A percentile compares a stretch with the other conserved stretches of the same genome.
Evolutionary conservation across 2,329 filamentous ascomycete species (phyloP).

Genomic region (Massarina eburnea): DNA sequence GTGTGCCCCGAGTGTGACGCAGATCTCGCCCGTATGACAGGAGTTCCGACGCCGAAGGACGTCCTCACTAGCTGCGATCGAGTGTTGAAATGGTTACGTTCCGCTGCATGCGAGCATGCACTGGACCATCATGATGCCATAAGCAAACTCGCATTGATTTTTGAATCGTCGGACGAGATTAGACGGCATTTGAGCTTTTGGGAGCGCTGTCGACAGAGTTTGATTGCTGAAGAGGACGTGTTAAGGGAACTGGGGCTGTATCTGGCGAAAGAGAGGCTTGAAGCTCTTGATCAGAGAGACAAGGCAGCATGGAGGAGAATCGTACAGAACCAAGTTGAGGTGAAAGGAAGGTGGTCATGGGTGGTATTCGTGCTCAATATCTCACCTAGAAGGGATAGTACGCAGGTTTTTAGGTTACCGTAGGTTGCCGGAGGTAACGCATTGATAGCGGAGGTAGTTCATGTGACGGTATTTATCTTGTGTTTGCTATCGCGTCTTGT

Average conservation of each 20-base stretch:
- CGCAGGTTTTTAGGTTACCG: too few relatives aligned
- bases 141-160: constrained; percentile 4
- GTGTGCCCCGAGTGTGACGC: constrained; percentile 4
- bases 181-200: neutral
- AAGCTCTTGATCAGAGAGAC: constrained; percentile 5
- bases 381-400: too few relatives aligned
- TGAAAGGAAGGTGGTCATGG: neutral
- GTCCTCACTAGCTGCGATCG: constrained; percentile 3
- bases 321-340: constrained; percentile 3
- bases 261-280: constrained; percentile 7
- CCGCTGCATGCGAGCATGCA: neutral
- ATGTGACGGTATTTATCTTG: too few relatives aligned
- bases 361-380: neutral
- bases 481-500: too few relatives aligned
- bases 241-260: neutral
- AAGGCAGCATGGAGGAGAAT: neutral
- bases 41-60: neutral
- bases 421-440: too few relatives aligned
- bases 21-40: neutral
- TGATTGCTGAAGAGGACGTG: neutral
- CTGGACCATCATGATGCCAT: constrained; percentile 2
- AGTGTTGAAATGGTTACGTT: constrained; percentile 1
- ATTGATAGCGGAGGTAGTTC: too few relatives aligned
- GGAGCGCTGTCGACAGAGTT: neutral
- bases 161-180: constrained; percentile 4